phyloP scores from a whole-genome alignment of 257 asterid species.

The Solanum peruvianum region DNA sequence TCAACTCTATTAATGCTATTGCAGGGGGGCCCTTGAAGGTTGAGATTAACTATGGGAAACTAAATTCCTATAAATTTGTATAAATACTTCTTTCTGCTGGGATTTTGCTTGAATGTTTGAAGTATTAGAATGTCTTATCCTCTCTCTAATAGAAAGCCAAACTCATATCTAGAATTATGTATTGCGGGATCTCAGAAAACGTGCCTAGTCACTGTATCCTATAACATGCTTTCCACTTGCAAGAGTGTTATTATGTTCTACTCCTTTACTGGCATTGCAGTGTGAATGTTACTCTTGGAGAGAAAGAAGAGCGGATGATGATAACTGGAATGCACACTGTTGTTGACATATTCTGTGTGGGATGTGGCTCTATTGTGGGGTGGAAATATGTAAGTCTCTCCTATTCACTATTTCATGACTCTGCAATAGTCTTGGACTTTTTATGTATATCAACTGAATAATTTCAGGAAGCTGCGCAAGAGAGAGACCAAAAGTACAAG shows the following conservation, averaged over 20 bases:
- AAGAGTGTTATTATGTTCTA: background rate
- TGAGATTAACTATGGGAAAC: background rate
- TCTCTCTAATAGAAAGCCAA: background rate
- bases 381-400: constrained; percentile 72
- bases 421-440: background rate
- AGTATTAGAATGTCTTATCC: background rate
- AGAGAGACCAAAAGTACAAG: constrained; percentile 54
- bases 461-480: constrained; percentile 52
- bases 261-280: constrained; percentile 12
- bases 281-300: constrained; percentile 66
- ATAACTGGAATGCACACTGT: constrained; percentile 77
- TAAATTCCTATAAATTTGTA: background rate
- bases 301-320: constrained; percentile 67
- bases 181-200: background rate
- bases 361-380: constrained; percentile 78
- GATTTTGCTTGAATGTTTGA: background rate
- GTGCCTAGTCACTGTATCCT: background rate
- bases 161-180: background rate
- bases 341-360: constrained; percentile 69
- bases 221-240: background rate
- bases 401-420: background rate
- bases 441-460: background rate
- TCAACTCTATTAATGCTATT: background rate
- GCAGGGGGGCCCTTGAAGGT: background rate
- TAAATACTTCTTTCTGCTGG: background rate